Conservation (phyloP, 345 rosid species). For the Melaleuca quinquenervia region DNA sequence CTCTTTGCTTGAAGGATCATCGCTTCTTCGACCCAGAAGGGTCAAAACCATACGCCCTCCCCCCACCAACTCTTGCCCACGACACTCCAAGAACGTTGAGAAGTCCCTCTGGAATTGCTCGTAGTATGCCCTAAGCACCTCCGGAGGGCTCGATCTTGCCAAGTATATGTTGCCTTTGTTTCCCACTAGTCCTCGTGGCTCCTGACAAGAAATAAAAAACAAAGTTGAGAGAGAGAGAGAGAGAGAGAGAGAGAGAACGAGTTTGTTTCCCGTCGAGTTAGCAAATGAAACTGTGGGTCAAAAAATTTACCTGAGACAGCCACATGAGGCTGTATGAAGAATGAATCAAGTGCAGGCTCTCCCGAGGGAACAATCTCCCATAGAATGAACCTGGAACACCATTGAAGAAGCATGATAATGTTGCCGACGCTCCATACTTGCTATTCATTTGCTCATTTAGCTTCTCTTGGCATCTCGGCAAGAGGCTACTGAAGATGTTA, state of each 20-base stretch:
- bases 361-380: constrained; percentile 28
- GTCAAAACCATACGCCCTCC: constrained; percentile 35
- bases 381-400: constrained; percentile 43
- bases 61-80: constrained; percentile 25
- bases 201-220: constrained; percentile 24
- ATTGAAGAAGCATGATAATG: constrained; percentile 9
- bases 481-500: constrained; percentile 19
- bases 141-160: constrained; percentile 12
- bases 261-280: neutral
- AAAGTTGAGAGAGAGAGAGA: constrained; percentile 15
- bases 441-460: neutral
- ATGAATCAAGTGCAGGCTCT: constrained; percentile 30
- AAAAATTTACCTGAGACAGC: constrained; percentile 31
- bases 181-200: constrained; percentile 25
- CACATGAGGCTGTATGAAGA: constrained; percentile 41
- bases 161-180: constrained; percentile 26
- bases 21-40: constrained; percentile 15
- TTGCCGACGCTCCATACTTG: neutral
- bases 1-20: constrained; percentile 6
- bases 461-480: no score
- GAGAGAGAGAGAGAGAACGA: neutral
- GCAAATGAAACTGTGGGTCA: neutral
- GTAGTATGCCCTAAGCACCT: constrained; percentile 21
- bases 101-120: constrained; percentile 42
- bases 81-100: constrained; percentile 19